Base-by-base conservation (phyloP, 2,329 filamentous ascomycete genomes). In the Colletotrichum chrysophilum region DNA sequence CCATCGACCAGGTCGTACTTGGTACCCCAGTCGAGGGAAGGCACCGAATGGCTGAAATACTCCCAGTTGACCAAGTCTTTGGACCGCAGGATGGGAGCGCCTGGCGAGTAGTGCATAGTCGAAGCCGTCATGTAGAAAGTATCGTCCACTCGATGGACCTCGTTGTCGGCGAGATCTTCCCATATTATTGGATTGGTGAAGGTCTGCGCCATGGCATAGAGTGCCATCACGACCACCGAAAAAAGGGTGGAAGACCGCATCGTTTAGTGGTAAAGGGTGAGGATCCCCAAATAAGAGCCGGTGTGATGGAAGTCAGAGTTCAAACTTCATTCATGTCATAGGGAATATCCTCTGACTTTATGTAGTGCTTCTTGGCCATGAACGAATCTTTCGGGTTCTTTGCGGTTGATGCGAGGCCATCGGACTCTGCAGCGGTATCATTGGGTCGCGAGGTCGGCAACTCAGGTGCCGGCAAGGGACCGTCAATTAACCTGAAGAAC, bases 1-100 rank as follows among this genome's bases (percentile, higher is more conserved):
- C 82, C 83, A 65, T 82, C 83, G 13, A 82, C 82, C 21, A 91
- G 80, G 78, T 88, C 82, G 80, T 90, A 90, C 14, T 83, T 83
- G 28, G 82, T 76, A 13, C 85, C 85, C 79, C 86, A 90, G 70
- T 85, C 60, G 16, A 85, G 79, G 7, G 68, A 58, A 10, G 84
- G 85, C 1, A 86, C 81, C 2, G 83, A 83, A 36, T 86, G 84
- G 1, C 82, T 80, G 8, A 85, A 77, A 13, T 76, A 79, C 62
- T 86, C 82, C 85, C 85, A 87, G 70, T 86, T 87, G n/a, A 87
- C 83, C 1, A 90, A 84, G 76, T 90, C 87, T 72, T 86, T 86
- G 1, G 88, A 89, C 18, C 84, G 83, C 1, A 90, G 81, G 5
- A 90, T 81, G 0, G 88, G 88, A 0, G 88, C 88, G 4, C 88